A percentile compares a stretch with the other conserved stretches of the same genome.
These are phyloP conservation scores for Paraphoma chrysanthemicola DNA, from an alignment of 2,329 filamentous ascomycete species.

Conservation along the genomic window DNA sequence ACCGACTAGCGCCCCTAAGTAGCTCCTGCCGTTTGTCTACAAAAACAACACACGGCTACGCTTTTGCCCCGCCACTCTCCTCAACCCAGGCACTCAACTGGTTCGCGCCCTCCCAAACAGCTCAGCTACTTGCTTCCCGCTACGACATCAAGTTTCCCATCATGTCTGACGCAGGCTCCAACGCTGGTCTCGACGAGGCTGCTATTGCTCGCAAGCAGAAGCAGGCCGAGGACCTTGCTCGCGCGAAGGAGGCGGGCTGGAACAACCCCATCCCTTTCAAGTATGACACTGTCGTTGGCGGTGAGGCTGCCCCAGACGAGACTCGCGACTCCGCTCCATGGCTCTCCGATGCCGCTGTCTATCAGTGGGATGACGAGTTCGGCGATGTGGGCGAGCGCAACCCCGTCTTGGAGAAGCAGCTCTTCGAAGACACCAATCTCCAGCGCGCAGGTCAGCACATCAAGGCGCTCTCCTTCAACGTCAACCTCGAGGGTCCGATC, in stretches of 20 bases:
- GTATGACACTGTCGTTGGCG: conserved; percentile 51
- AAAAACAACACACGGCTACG: conserved; percentile 11
- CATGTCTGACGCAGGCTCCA: conserved; percentile 31
- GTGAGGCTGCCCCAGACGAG: conserved; percentile 28
- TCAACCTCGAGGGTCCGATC: conserved; percentile 58
- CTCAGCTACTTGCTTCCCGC: background rate
- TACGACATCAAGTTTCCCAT: background rate
- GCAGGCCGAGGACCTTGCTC: conserved; percentile 32
- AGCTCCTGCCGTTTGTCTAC: conserved; percentile 11
- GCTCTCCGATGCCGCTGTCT: conserved; percentile 68
- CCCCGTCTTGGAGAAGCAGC: conserved; percentile 72
- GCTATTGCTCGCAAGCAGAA: conserved; percentile 31
- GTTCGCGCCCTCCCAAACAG: background rate
- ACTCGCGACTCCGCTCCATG: conserved; percentile 43
- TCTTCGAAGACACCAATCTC: conserved; percentile 69
- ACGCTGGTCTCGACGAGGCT: conserved; percentile 19
- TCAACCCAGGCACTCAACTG: background rate
- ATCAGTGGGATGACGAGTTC: conserved; percentile 84
- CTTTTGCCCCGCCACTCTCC: background rate
- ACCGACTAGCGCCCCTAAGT: background rate
- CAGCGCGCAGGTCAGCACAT: conserved; percentile 68
- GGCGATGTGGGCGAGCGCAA: conserved; percentile 83
- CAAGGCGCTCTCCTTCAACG: conserved; percentile 63
- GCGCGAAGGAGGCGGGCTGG: conserved; percentile 55
- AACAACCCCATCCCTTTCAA: conserved; percentile 55